phyloP scores from a whole-genome alignment of 2,329 filamentous ascomycete genomes.

The Trichophyton rubrum region DNA sequence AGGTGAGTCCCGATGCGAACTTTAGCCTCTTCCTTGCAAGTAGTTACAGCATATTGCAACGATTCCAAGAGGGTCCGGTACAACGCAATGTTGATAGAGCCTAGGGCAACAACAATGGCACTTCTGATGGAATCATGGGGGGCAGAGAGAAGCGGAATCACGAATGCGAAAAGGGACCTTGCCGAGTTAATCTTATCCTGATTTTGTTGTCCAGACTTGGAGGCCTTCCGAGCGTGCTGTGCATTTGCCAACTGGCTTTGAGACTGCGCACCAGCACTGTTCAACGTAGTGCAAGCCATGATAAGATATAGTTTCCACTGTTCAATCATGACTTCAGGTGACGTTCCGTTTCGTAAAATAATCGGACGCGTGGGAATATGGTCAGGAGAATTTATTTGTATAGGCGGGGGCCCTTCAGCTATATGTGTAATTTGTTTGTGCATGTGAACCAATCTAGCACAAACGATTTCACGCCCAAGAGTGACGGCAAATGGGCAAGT shows the following conservation, averaged over 20 bases:
- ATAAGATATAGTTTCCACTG: constrained; percentile 98
- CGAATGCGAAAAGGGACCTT: constrained; percentile 74
- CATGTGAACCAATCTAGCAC: constrained; percentile 84
- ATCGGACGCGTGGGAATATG: constrained; percentile 26
- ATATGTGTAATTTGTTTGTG: constrained; percentile 70
- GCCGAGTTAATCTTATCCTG: constrained; percentile 79
- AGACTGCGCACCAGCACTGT: constrained; percentile 58
- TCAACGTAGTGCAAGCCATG: constrained; percentile 90
- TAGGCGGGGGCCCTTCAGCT: constrained; percentile 43
- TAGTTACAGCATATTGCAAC: constrained; percentile 70
- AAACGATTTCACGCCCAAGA: constrained; percentile 81
- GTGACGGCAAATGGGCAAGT: constrained; percentile 85
- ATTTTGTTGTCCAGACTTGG: constrained; percentile 50
- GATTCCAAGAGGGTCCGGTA: constrained; percentile 86
- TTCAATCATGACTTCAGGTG: constrained; percentile 77
- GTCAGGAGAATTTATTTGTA: constrained; percentile 24
- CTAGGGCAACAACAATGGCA: constrained; percentile 80
- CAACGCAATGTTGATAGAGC: constrained; percentile 88
- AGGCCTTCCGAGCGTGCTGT: constrained; percentile 72
- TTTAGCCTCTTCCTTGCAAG: constrained; percentile 80
- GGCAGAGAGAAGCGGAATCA: constrained; percentile 75
- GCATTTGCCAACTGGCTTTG: constrained; percentile 47
- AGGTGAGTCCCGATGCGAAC: constrained; percentile 64
- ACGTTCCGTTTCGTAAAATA: constrained; percentile 36
- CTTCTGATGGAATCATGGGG: constrained; percentile 71